phyloP scores from a whole-genome alignment of 1,139 yeast genomes.

The Yamadazyma taylorii region DNA sequence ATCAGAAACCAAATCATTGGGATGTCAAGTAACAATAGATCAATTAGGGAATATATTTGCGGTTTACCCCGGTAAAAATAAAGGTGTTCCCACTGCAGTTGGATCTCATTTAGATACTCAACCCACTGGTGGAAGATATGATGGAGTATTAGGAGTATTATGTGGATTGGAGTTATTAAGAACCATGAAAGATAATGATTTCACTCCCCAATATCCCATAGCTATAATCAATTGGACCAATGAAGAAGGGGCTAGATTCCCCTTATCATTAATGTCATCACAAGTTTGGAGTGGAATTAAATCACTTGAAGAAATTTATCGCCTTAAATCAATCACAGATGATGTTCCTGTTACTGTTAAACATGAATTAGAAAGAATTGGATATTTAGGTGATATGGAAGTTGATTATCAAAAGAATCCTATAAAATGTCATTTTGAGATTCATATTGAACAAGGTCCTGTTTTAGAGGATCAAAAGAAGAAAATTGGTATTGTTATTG shows the following conservation, averaged over 20 bases:
- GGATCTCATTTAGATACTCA: conserved; percentile 79
- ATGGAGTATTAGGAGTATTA: conserved; percentile 69
- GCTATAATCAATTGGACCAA: conserved; percentile 71
- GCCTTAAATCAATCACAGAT: conserved; percentile 54
- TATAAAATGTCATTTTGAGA: conserved; percentile 67
- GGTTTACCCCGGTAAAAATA: conserved; percentile 55
- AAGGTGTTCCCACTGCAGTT: conserved; percentile 58
- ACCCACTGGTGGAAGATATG: conserved; percentile 79
- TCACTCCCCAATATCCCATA: conserved; percentile 61
- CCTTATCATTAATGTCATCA: conserved; percentile 63
- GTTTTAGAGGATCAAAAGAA: conserved; percentile 55
- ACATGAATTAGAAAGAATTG: conserved; percentile 59
- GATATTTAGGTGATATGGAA: conserved; percentile 53
- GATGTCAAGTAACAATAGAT: conserved; percentile 60
- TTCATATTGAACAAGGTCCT: conserved; percentile 80
- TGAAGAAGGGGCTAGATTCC: conserved; percentile 79
- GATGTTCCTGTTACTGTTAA: conserved; percentile 50
- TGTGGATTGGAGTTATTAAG: conserved; percentile 66
- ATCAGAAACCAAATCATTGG: conserved; percentile 49
- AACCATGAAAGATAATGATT: conserved; percentile 59
- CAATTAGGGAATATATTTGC: conserved; percentile 69
- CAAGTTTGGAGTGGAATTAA: conserved; percentile 64
- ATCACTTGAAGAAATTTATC: conserved; percentile 48
- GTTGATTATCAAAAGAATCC: conserved; percentile 54
- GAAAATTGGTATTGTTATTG: conserved; percentile 63